Conservation (phyloP, 768 basidiomycete species). For the Ephemerocybe angulata region DNA sequence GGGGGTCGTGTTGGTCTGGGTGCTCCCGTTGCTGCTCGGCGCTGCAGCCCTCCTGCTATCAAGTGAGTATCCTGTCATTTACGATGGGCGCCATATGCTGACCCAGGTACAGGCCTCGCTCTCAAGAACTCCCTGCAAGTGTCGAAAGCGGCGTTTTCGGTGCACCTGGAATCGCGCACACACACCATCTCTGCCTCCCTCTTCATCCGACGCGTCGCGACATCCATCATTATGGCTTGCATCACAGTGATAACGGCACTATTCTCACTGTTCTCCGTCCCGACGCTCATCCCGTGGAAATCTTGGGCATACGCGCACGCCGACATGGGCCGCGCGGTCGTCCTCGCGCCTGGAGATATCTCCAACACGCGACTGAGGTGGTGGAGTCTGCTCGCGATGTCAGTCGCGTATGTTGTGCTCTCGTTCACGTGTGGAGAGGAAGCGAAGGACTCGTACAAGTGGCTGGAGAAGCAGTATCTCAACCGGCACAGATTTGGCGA, state of each 20-base stretch:
- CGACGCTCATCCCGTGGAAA: conserved; percentile 33
- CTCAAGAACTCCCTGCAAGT: conserved; percentile 29
- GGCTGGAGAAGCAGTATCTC: conserved; percentile 20
- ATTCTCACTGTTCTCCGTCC: conserved; percentile 35
- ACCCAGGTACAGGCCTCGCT: conserved; percentile 25
- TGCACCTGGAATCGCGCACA: conserved; percentile 38
- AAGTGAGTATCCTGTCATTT: conserved; percentile 27
- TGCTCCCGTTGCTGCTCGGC: conserved; percentile 32
- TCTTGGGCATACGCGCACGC: conserved; percentile 48
- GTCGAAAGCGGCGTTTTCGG: conserved; percentile 23
- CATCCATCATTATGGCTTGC: conserved; percentile 41
- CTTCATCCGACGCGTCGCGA: conserved; percentile 56
- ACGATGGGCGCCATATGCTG: background rate
- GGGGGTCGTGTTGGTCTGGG: conserved; percentile 31
- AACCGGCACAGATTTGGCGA: background rate
- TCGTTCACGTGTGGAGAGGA: conserved; percentile 38
- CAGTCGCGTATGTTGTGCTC: conserved; percentile 36
- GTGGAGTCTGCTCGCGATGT: conserved; percentile 39
- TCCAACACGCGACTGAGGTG: conserved; percentile 29
- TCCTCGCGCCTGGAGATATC: conserved; percentile 22
- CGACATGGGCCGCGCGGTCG: conserved; percentile 34
- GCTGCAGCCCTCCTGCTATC: conserved; percentile 36
- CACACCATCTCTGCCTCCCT: conserved; percentile 40
- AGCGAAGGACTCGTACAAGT: conserved; percentile 31
- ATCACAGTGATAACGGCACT: conserved; percentile 38